Conservation (phyloP, 345 rosid genomes). For the Mangifera indica region DNA sequence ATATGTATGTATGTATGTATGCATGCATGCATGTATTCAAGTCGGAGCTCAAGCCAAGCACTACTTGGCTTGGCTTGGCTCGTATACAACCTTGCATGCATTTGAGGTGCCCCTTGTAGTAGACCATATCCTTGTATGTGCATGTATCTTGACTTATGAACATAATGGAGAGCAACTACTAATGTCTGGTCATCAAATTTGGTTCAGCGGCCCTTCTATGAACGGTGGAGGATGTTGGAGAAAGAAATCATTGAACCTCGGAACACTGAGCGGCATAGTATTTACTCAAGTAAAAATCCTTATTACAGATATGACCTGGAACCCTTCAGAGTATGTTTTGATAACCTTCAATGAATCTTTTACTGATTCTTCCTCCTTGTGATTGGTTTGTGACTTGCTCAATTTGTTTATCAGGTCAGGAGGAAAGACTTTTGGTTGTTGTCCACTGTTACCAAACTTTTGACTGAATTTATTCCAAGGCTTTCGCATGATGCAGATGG, state of each 20-base stretch:
- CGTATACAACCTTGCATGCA: no score
- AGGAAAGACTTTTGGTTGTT: slow-evolving; percentile 98
- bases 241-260: slow-evolving; percentile 95
- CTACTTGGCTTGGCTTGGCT: no score
- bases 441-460: slow-evolving; percentile 77
- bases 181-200: slow-evolving; percentile 23
- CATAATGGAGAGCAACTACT: slow-evolving; percentile 15
- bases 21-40: no score
- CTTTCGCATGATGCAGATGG: slow-evolving; percentile 99
- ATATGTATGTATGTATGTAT: no score
- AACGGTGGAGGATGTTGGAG: slow-evolving; percentile 96
- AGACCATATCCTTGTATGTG: not conserved
- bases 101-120: no score
- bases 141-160: not conserved
- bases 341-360: slow-evolving; percentile 2
- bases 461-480: slow-evolving; percentile 88
- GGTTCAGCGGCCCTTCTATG: slow-evolving; percentile 88
- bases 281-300: slow-evolving; percentile 65
- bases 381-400: slow-evolving; percentile 19
- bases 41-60: no score
- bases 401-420: slow-evolving; percentile 62
- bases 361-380: slow-evolving; percentile 2
- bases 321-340: slow-evolving; percentile 81
- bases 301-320: slow-evolving; percentile 87
- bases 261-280: slow-evolving; percentile 70